These are phyloP conservation scores for Thelephora aurantiotincta DNA, from an alignment of 768 basidiomycete genomes.

Conservation along the genomic window DNA sequence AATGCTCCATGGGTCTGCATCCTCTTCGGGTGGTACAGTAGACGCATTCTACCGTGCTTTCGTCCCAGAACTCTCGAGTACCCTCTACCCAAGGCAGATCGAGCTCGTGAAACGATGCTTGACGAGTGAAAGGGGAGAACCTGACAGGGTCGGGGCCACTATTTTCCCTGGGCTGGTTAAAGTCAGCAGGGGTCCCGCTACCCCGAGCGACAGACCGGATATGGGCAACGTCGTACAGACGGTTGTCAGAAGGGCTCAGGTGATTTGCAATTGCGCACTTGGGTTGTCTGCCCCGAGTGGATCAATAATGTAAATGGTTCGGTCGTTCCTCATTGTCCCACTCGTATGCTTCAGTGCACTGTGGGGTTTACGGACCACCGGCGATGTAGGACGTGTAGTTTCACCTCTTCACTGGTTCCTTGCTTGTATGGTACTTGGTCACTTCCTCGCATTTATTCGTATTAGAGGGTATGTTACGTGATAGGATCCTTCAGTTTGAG, in stretches of 20 bases:
- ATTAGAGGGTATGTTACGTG: too few species aligned
- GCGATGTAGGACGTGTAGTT: too few species aligned
- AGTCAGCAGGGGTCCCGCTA: constrained; percentile 33
- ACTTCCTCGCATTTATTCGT: too few species aligned
- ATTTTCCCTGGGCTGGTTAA: constrained; percentile 85
- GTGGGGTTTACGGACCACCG: too few species aligned
- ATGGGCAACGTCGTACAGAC: constrained; percentile 39
- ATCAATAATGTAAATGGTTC: too few species aligned
- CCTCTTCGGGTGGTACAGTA: constrained; percentile 28
- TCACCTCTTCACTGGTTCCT: too few species aligned
- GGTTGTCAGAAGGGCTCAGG: constrained; percentile 73
- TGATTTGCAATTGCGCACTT: constrained; percentile 75
- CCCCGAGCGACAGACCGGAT: constrained; percentile 21
- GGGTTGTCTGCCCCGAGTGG: constrained; percentile 5
- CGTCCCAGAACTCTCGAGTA: constrained; percentile 68
- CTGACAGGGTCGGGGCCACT: constrained; percentile 67
- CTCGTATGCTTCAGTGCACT: too few species aligned
- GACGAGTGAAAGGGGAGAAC: constrained; percentile 58
- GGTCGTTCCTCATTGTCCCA: too few species aligned
- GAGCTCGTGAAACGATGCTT: constrained; percentile 77
- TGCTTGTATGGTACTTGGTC: too few species aligned
- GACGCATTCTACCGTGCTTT: constrained; percentile 82
- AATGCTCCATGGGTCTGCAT: constrained; percentile 67
- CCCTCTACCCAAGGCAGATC: constrained; percentile 63
- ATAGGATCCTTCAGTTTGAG: too few species aligned